These are phyloP conservation scores for Tolypocladium sp. DNA, from an alignment of 2,329 filamentous ascomycete genomes.

Conservation along the genomic window DNA sequence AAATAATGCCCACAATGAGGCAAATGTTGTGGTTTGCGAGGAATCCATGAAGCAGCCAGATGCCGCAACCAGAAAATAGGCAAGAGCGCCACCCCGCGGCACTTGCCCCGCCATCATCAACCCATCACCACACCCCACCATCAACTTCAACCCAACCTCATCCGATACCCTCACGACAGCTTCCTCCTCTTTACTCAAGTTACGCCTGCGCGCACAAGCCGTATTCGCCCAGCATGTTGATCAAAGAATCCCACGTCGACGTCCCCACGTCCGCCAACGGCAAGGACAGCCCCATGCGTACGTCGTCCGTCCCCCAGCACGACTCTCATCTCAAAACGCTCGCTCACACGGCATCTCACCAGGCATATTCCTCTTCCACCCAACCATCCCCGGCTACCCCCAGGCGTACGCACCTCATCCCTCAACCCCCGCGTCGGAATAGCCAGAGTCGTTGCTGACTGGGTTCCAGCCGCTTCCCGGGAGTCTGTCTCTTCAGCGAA, in stretches of 20 bases:
- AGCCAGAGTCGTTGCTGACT: not conserved
- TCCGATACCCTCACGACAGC: not conserved
- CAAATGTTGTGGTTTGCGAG: too few relatives aligned
- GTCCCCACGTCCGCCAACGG: slow-evolving; percentile 41
- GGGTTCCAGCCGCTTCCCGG: slow-evolving; percentile 58
- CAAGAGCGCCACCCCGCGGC: not conserved
- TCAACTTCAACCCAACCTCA: not conserved
- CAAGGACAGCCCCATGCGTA: slow-evolving; percentile 46
- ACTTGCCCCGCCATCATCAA: not conserved
- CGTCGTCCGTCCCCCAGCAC: slow-evolving; percentile 3
- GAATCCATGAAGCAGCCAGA: not conserved
- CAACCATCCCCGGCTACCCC: slow-evolving; percentile 74
- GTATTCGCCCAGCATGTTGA: slow-evolving; percentile 32
- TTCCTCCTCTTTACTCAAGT: not conserved
- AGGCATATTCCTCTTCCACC: slow-evolving; percentile 89
- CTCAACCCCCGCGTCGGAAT: too few relatives aligned
- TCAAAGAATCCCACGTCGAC: slow-evolving; percentile 44
- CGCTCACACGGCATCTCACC: slow-evolving; percentile 2
- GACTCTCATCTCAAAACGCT: not conserved
- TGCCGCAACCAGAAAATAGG: not conserved
- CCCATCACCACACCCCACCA: not conserved
- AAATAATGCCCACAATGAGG: too few relatives aligned
- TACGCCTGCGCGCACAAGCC: not conserved
- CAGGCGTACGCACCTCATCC: slow-evolving; percentile 52
- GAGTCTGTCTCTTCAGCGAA: slow-evolving; percentile 82